A percentile compares a stretch with the other conserved stretches of the same genome.
Conservation (phyloP, 768 basidiomycete genomes). For the Tephrocybe sp. region DNA sequence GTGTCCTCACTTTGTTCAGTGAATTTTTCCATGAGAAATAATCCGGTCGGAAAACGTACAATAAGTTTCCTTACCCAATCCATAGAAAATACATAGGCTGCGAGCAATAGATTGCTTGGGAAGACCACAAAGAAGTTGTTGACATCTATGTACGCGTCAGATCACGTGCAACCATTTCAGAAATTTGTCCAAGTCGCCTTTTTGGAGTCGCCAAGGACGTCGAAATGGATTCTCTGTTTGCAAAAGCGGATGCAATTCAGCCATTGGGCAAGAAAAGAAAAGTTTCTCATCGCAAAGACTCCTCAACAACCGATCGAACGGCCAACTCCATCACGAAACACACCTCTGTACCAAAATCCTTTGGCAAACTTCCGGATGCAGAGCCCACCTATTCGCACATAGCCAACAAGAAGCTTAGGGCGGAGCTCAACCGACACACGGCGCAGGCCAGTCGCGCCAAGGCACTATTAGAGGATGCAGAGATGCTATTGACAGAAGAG, state of each 20-base stretch:
- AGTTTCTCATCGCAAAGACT: conserved; percentile 27
- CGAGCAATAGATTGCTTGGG: too few species aligned
- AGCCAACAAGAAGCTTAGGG: conserved; percentile 73
- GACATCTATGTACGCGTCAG: too few species aligned
- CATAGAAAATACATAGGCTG: too few species aligned
- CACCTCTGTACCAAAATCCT: conserved; percentile 69
- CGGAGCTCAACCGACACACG: conserved; percentile 62
- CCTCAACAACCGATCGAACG: conserved; percentile 45
- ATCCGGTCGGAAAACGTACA: too few species aligned
- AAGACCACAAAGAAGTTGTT: too few species aligned
- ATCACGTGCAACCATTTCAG: too few species aligned
- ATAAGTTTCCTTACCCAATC: too few species aligned
- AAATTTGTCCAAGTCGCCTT: too few species aligned
- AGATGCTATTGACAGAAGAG: conserved; percentile 68
- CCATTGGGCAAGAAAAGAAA: conserved; percentile 49
- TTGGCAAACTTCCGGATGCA: conserved; percentile 49
- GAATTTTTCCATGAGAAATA: too few species aligned
- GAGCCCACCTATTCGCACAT: conserved; percentile 59
- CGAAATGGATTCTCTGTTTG: conserved; percentile 71
- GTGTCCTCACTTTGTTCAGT: too few species aligned
- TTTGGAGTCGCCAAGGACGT: not conserved
- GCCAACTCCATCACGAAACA: conserved; percentile 54
- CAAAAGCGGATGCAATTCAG: conserved; percentile 61
- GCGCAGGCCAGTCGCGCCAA: conserved; percentile 62
- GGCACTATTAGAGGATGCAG: conserved; percentile 66